Conservation (phyloP, 2,329 filamentous ascomycete species). For the Exophiala bonariae region DNA sequence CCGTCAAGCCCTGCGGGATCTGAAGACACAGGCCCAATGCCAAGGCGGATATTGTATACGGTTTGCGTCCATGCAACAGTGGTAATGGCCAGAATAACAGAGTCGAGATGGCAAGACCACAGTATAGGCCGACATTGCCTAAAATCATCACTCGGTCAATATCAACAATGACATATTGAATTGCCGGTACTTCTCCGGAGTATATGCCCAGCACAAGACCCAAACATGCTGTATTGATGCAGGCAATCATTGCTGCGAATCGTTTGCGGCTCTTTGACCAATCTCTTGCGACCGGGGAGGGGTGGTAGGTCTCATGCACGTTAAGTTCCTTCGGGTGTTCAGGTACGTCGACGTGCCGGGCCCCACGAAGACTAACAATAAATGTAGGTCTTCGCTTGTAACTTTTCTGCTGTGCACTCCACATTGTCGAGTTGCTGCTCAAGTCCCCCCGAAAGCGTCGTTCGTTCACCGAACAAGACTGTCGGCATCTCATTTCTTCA, state of each 20-base stretch:
- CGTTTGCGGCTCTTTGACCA: conserved; percentile 69
- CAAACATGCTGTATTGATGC: conserved; percentile 70
- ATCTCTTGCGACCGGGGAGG: conserved; percentile 68
- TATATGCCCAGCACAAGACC: conserved; percentile 74
- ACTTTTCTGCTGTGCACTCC: conserved; percentile 16
- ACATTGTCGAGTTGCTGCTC: conserved; percentile 20
- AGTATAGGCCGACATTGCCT: conserved; percentile 72
- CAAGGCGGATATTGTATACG: conserved; percentile 70
- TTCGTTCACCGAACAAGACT: conserved; percentile 18
- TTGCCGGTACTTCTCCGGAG: conserved; percentile 73
- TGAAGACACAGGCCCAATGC: conserved; percentile 70
- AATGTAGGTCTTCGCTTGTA: conserved; percentile 2
- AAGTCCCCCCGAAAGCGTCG: conserved; percentile 25
- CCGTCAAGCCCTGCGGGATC: conserved; percentile 71
- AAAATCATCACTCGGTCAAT: conserved; percentile 66
- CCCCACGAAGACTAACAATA: conserved; percentile 23
- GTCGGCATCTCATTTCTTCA: not conserved
- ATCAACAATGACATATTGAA: conserved; percentile 75
- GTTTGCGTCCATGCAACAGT: conserved; percentile 70
- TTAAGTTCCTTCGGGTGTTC: conserved; percentile 39
- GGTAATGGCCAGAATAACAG: conserved; percentile 73
- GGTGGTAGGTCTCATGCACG: conserved; percentile 45
- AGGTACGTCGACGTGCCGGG: conserved; percentile 25
- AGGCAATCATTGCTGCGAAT: conserved; percentile 67
- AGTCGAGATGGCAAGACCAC: conserved; percentile 69